Evolutionary conservation across 1,284 basidiomycete species (phyloP), one percentile per base, ranked within the genome.

Genomic region (Rhizoctonia solani): DNA sequence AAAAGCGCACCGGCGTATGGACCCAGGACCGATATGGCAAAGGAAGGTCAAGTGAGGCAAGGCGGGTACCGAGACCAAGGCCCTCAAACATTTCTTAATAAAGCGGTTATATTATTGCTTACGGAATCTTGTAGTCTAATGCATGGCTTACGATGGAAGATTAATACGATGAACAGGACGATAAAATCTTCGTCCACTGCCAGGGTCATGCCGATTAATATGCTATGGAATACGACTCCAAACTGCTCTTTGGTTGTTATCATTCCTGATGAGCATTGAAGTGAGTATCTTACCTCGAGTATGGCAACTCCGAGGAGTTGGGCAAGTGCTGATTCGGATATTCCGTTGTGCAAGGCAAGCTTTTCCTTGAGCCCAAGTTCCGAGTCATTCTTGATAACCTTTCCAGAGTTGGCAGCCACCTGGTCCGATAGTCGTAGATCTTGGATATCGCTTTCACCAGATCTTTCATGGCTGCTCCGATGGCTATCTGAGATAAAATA

Each of bases 151-250:
- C 91, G 92, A 75, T 95, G 93, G 79, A 95, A 98, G 74, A 96
- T 81, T 71, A 98, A 79, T 68, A 98, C 95, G 69, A 95, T 80
- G 75, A 98, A 95, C 21, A 99, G 85, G 9, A 90, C 79, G 71
- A 85, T 90, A 78, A 99, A 98, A 53, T 85, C 75, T 27, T 84
- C 78, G 73, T 90, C 86, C 34, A 96, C 93, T 19, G 94, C 95
- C 52, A 99, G 86, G 0, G 96, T 98, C 23, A 99, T 79, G 0
- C 96, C 96, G 72, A 99, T 94, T 71, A 98, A 85, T 44, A 98
- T 75, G 84, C 85, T 90, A 75, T 97, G 95, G 69, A 99, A 81
- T 13, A 95, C 79, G 53, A 98, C 92, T 73, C 96, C 96, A 73
- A 98, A 96, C 75, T 86, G 77, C n/a, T 30, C 9, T 16, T 39